A percentile compares a stretch with the other conserved stretches of the same genome.
These are phyloP conservation scores for Camelina hispida DNA, from an alignment of 345 rosid species.

Conservation along the genomic window DNA sequence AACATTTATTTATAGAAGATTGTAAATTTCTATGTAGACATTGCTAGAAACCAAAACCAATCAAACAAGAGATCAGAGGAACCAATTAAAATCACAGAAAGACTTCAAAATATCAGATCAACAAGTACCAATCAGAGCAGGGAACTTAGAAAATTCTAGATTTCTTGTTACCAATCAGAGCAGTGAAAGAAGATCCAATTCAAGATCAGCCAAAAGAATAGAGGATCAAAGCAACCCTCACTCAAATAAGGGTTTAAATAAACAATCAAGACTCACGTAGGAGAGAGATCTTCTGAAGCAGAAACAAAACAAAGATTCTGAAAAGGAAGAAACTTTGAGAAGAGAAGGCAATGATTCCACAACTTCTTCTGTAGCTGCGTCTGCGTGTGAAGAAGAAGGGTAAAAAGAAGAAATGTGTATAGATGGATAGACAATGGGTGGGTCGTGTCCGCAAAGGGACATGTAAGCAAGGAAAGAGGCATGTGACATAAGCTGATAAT, in stretches of 20 bases:
- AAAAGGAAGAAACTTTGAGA: constrained; percentile 34
- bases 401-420: constrained; percentile 9
- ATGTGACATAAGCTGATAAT: constrained; percentile 48
- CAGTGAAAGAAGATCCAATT: constrained; percentile 25
- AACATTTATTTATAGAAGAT: neutral
- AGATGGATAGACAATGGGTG: constrained; percentile 54
- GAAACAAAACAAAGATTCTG: neutral
- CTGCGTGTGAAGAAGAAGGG: constrained; percentile 23
- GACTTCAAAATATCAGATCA: constrained; percentile 25
- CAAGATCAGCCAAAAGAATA: neutral
- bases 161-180: neutral
- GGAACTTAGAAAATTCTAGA: constrained; percentile 10
- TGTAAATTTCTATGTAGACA: neutral
- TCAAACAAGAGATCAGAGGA: neutral
- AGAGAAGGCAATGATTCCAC: neutral
- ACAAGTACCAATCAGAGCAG: neutral
- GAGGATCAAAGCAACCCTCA: neutral
- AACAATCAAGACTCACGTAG: constrained; percentile 40
- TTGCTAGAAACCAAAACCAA: neutral
- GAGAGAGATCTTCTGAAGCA: constrained; percentile 8
- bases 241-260: neutral
- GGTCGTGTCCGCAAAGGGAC: constrained; percentile 43
- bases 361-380: constrained; percentile 11
- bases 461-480: constrained; percentile 14
- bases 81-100: constrained; percentile 2